Percentiles rank a stretch among this genome's conserved stretches.
Conservation (phyloP, 768 basidiomycete genomes). For the Calocybe cyanea region DNA sequence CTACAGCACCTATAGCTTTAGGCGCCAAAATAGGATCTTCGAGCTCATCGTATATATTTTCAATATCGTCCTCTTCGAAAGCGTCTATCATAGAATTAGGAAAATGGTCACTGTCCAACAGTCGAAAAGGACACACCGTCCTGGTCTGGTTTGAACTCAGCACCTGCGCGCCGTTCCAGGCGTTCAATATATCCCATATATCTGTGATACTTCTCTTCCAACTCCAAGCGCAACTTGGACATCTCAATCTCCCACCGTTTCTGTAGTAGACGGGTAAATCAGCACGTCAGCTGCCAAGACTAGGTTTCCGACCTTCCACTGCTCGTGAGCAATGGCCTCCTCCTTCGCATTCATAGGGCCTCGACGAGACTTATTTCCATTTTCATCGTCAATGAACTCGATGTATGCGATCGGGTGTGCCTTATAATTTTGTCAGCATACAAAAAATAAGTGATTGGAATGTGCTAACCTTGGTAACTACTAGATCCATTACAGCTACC, state of each 20-base stretch:
- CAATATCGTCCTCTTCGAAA: conserved; percentile 44
- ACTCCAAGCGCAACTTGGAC: conserved; percentile 50
- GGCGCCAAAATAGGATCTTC: conserved; percentile 51
- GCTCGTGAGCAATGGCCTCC: conserved; percentile 53
- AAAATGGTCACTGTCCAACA: background rate
- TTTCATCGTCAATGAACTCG: conserved; percentile 52
- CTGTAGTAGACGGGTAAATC: conserved; percentile 28
- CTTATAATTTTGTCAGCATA: conserved; percentile 28
- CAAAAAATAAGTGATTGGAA: background rate
- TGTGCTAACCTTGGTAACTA: conserved; percentile 57
- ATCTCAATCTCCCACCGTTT: conserved; percentile 55
- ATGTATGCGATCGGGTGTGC: conserved; percentile 75
- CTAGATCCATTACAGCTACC: conserved; percentile 70
- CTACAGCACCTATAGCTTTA: conserved; percentile 37
- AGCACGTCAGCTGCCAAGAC: background rate
- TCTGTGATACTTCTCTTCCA: conserved; percentile 50
- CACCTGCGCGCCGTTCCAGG: conserved; percentile 54
- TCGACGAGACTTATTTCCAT: conserved; percentile 46
- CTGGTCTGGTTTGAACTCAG: conserved; percentile 33
- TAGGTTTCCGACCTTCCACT: conserved; percentile 62
- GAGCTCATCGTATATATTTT: conserved; percentile 59
- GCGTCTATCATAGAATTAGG: conserved; percentile 21
- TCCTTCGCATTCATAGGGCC: conserved; percentile 71
- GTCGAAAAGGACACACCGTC: conserved; percentile 32
- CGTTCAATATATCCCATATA: conserved; percentile 64